Base-by-base conservation (phyloP, 2,329 filamentous ascomycete species). In the Cercospora citrullina region DNA sequence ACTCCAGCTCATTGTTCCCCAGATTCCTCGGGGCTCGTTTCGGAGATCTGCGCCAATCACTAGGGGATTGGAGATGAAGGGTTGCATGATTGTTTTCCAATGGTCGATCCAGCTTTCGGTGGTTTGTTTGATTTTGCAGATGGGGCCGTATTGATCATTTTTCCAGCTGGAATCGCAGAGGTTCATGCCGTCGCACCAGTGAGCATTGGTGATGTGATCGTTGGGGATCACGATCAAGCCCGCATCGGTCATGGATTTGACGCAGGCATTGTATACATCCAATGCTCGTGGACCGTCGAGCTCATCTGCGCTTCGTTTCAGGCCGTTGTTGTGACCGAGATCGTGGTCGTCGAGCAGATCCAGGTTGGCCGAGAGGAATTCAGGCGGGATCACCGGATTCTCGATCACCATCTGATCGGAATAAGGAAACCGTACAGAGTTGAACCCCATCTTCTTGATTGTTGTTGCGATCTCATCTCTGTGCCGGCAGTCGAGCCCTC, bases 141-240 rank as follows among this genome's bases (percentile, higher is more conserved):
- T 72, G 14, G 83, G 80, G 3, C 85, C 85, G 30, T 90, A 82
- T 72, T 90, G 84, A 74, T 89, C 85, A 76, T 91, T 91, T 53
- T 85, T 82, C 89, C 89, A 91, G 64, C 84, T 84, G 21, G 87
- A 84, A 76, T 91, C 89, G 79, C 89, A 91, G 0, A 88, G 87
- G 75, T 91, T 86, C 26, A 85, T 86, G 61, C 88, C 89, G 76
- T 89, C 90, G 79, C 89, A 91, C 89, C 89, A 91, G 6, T 85
- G 86, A 9, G 89, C 87, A 58, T 84, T 84, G 1, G 89, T 91
- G 77, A 91, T 91, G 78, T 91, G 89, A 77, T 91, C 87, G 80
- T 91, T 91, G 69, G 90, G 78, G 60, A 91, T 87, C 64, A 91
- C 88, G 23, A 87, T 86, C 63, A 91, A 78, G 23, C 88, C 88